phyloP scores from a whole-genome alignment of 495 filamentous ascomycete genomes.

The Jackrogersella multiformis region DNA sequence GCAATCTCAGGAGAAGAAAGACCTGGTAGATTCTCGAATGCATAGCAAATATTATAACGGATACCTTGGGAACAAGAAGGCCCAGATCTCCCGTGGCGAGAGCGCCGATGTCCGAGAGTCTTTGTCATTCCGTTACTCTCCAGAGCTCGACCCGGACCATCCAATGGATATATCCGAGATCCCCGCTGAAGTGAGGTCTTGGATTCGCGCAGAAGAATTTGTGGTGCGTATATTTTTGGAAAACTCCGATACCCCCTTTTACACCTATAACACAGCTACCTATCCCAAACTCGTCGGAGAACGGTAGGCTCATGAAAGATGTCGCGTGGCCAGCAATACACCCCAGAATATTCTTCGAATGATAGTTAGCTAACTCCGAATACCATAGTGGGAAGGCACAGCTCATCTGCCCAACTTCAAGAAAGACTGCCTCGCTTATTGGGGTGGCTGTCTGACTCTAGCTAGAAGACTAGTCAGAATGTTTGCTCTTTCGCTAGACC shows the following conservation, averaged over 20 bases:
- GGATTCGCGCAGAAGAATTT: constrained; percentile 55
- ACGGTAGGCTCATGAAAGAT: not conserved
- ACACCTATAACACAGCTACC: not conserved
- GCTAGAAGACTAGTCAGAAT: constrained; percentile 58
- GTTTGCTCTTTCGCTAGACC: constrained; percentile 60
- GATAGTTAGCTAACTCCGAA: constrained; percentile 2
- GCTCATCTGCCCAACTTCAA: constrained; percentile 59
- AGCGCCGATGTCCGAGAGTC: constrained; percentile 52
- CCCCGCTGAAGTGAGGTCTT: constrained; percentile 49
- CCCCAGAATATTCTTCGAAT: no score
- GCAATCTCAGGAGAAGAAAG: constrained; percentile 56
- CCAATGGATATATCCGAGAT: constrained; percentile 47
- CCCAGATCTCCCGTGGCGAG: constrained; percentile 51
- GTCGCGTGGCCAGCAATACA: no score
- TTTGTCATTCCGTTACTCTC: constrained; percentile 58
- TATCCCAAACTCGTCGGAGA: no score
- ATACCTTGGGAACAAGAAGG: constrained; percentile 42
- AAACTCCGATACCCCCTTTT: not conserved
- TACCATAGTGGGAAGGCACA: constrained; percentile 56
- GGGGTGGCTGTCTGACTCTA: constrained; percentile 56
- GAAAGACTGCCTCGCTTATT: constrained; percentile 58
- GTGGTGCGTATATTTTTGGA: constrained; percentile 37
- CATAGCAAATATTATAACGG: constrained; percentile 46
- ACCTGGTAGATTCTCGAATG: constrained; percentile 43
- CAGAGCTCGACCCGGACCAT: constrained; percentile 56